Conservation (phyloP, 1,139 yeast species). For the Lodderomyces parapsilosis region DNA sequence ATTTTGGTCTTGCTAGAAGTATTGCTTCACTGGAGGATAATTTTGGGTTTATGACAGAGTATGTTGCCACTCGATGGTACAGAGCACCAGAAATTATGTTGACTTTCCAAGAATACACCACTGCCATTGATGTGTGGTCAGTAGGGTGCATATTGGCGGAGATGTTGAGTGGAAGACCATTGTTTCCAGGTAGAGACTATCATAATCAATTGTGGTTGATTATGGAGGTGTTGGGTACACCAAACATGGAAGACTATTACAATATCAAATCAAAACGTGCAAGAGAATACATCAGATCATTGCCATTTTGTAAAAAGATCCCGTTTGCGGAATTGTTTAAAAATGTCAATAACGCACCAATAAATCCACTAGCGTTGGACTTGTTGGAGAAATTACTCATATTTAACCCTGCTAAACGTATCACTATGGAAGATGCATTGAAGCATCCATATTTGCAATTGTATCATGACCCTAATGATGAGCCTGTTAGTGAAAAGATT, state of each 20-base stretch:
- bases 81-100: conserved; percentile 80
- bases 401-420: conserved; percentile 64
- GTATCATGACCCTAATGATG: conserved; percentile 73
- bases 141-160: conserved; percentile 78
- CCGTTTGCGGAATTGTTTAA: conserved; percentile 46
- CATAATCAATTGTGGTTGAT: conserved; percentile 64
- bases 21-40: conserved; percentile 35
- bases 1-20: conserved; percentile 53
- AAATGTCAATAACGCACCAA: conserved; percentile 21
- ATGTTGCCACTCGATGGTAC: conserved; percentile 81
- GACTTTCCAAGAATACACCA: conserved; percentile 64
- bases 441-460: conserved; percentile 62
- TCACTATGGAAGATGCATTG: conserved; percentile 64
- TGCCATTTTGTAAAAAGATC: conserved; percentile 53
- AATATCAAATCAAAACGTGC: conserved; percentile 63
- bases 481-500: conserved; percentile 58
- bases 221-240: conserved; percentile 64
- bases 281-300: conserved; percentile 54
- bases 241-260: conserved; percentile 53
- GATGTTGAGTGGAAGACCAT: conserved; percentile 57
- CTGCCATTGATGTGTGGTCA: conserved; percentile 77
- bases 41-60: conserved; percentile 55
- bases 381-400: conserved; percentile 56
- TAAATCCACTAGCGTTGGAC: conserved; percentile 62
- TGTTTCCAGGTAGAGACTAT: conserved; percentile 81